These are phyloP conservation scores for Letharia lupina DNA, from an alignment of 495 filamentous ascomycete species.

Conservation along the genomic window DNA sequence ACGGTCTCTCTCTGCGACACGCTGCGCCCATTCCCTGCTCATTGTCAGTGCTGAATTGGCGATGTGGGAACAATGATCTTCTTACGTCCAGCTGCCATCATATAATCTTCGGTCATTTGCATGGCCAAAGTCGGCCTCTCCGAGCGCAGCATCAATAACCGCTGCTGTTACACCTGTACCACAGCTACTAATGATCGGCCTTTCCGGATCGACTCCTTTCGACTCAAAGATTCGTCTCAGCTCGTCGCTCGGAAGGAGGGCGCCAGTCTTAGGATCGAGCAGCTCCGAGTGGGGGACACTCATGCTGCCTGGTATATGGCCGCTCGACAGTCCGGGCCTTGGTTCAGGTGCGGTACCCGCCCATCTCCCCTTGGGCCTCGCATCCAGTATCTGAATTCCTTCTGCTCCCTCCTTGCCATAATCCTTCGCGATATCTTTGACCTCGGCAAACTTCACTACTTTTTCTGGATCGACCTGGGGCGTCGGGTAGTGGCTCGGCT, in stretches of 20 bases:
- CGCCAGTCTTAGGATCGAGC: conserved; percentile 72
- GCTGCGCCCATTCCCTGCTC: conserved; percentile 66
- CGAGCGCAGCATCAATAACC: conserved; percentile 79
- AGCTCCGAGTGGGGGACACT: conserved; percentile 73
- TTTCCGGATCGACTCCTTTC: conserved; percentile 70
- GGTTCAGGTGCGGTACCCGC: conserved; percentile 80
- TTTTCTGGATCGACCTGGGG: conserved; percentile 46
- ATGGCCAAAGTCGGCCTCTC: conserved; percentile 64
- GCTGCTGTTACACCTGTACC: conserved; percentile 95
- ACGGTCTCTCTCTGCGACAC: conserved; percentile 49
- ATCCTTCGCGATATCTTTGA: conserved; percentile 67
- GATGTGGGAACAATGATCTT: conserved; percentile 24
- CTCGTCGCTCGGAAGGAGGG: conserved; percentile 62
- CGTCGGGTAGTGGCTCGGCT: conserved; percentile 46
- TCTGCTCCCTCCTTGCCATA: conserved; percentile 69
- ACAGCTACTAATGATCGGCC: conserved; percentile 80
- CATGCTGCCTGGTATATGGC: conserved; percentile 84
- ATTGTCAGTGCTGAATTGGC: conserved; percentile 18
- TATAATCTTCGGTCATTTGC: conserved; percentile 67
- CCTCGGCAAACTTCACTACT: conserved; percentile 67
- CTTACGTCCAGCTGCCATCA: conserved; percentile 97
- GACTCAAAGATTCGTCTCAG: conserved; percentile 66
- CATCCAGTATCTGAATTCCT: conserved; percentile 83
- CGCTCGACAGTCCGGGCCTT: conserved; percentile 74
- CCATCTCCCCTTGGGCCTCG: conserved; percentile 70